Evolutionary conservation across 176 grass and related monocot species (phyloP).

Genomic region (Oropetium thomaeum): DNA sequence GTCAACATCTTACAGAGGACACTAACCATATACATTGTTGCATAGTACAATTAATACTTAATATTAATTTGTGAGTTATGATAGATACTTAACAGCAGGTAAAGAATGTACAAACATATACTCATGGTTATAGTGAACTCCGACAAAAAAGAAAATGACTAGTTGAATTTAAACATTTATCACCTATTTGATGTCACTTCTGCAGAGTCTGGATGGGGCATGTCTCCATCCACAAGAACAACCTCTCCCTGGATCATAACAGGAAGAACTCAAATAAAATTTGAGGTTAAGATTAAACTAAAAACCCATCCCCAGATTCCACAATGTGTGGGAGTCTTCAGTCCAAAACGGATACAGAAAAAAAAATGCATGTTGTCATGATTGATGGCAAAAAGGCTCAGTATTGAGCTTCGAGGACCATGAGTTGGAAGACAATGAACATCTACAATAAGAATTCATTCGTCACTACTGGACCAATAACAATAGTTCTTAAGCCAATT

Average conservation of each 20-base stretch:
- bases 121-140: neutral
- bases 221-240: slow-evolving; percentile 85
- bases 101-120: neutral
- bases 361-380: neutral
- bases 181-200: slow-evolving; percentile 46
- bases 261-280: slow-evolving; percentile 39
- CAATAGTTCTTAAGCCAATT: neutral
- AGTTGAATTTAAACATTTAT: slow-evolving; percentile 37
- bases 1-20: slow-evolving; percentile 15
- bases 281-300: too few species aligned
- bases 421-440: neutral
- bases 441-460: slow-evolving; percentile 11
- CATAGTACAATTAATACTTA: neutral
- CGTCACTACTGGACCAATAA: neutral
- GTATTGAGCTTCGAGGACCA: neutral
- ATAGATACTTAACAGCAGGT: slow-evolving; percentile 1
- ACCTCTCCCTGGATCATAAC: slow-evolving; percentile 58
- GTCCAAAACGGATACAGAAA: neutral
- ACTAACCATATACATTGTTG: slow-evolving; percentile 20
- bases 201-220: slow-evolving; percentile 26
- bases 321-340: too few species aligned
- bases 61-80: neutral
- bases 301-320: too few species aligned
- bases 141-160: neutral
- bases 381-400: neutral